phyloP scores from a whole-genome alignment of 345 rosid genomes.

The Arabis hirsuta region DNA sequence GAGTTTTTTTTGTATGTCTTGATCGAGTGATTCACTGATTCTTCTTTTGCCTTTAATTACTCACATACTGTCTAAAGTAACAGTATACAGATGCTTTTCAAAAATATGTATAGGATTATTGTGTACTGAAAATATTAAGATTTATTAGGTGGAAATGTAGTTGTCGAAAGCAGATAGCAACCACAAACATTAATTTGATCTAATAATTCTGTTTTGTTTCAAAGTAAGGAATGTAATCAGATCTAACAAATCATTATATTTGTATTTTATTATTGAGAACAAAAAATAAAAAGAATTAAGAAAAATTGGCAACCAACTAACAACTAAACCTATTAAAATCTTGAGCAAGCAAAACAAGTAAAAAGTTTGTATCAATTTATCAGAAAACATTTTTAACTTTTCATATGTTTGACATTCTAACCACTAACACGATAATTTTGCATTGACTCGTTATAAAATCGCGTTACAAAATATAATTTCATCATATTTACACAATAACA shows the following conservation, averaged over 20 bases:
- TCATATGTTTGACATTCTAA: not conserved
- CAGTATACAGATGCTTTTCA: not conserved
- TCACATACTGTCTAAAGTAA: constrained; percentile 14
- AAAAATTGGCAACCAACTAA: constrained; percentile 27
- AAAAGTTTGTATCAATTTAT: not conserved
- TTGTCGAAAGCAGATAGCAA: constrained; percentile 8
- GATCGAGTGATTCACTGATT: constrained; percentile 22
- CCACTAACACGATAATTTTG: constrained; percentile 21
- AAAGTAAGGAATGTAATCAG: constrained; percentile 5
- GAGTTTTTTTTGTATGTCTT: constrained; percentile 29
- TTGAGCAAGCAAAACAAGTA: not conserved
- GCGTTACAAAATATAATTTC: not conserved
- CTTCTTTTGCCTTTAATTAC: constrained; percentile 31
- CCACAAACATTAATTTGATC: not conserved
- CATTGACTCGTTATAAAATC: constrained; percentile 9
- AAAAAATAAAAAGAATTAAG: not conserved
- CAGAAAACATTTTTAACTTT: not conserved
- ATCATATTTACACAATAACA: not conserved
- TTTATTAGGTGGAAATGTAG: not conserved
- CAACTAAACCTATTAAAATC: constrained; percentile 27
- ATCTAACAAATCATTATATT: constrained; percentile 1
- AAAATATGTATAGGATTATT: not conserved
- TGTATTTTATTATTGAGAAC: no score
- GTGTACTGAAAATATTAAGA: not conserved
- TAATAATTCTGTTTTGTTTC: not conserved